These are phyloP conservation scores for Zanthoxylum bungeanum DNA, from an alignment of 345 rosid genomes.

Conservation along the genomic window DNA sequence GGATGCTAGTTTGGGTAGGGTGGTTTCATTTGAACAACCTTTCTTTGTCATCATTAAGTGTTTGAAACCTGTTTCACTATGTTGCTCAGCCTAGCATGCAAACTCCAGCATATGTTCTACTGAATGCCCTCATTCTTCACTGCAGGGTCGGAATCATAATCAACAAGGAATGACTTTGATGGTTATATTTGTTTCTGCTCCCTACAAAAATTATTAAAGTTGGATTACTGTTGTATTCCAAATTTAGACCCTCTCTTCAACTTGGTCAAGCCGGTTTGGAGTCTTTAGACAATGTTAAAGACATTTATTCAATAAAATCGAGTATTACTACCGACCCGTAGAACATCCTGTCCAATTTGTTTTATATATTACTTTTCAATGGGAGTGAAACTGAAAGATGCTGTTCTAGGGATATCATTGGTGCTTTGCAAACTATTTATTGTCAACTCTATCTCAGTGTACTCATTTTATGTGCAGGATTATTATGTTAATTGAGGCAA, in stretches of 20 bases:
- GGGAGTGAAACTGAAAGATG: background rate
- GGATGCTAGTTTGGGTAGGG: background rate
- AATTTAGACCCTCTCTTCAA: background rate
- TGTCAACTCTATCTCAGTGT: background rate
- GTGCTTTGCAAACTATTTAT: conserved; percentile 9
- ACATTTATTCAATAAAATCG: background rate
- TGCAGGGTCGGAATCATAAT: too few relatives aligned
- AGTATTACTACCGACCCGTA: background rate
- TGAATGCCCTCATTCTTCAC: too few relatives aligned
- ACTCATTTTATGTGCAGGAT: conserved; percentile 54
- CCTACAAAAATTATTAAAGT: background rate
- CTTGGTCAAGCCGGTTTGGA: background rate
- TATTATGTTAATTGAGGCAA: conserved; percentile 75
- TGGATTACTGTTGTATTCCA: background rate
- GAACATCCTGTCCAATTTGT: background rate
- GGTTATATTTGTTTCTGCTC: background rate
- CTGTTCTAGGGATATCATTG: background rate
- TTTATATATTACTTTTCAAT: background rate
- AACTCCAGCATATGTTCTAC: too few relatives aligned
- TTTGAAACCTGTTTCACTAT: too few relatives aligned
- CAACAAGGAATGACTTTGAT: background rate
- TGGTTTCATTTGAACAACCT: background rate
- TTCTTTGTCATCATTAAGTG: too few relatives aligned
- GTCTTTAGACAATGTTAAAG: conserved; percentile 1
- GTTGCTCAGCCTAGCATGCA: too few relatives aligned